Percentiles rank a stretch among this genome's conserved stretches.
Conservation (phyloP, 2,329 filamentous ascomycete genomes). For the Sclerotinia spermophila region DNA sequence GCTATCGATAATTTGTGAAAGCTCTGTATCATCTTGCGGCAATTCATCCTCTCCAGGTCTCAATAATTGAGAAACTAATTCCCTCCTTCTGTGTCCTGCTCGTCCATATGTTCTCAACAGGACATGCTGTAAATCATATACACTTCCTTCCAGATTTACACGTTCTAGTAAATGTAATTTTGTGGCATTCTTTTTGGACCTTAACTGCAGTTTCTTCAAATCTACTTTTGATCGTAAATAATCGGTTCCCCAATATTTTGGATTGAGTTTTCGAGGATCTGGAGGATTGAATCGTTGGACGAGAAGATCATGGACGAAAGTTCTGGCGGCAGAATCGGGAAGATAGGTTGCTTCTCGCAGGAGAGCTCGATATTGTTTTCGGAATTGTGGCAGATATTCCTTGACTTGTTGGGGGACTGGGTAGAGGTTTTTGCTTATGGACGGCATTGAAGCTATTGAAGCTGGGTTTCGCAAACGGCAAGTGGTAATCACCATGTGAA, state of each 20-base stretch:
- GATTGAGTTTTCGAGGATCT: constrained; percentile 4
- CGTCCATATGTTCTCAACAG: constrained; percentile 52
- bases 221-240: constrained; percentile 3
- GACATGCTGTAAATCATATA: constrained; percentile 46
- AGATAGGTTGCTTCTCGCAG: constrained; percentile 61
- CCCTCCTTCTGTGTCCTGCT: constrained; percentile 48
- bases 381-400: constrained; percentile 6
- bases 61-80: constrained; percentile 45
- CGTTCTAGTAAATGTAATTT: constrained; percentile 42
- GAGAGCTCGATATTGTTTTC: constrained; percentile 54
- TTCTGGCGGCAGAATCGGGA: constrained; percentile 47
- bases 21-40: constrained; percentile 41
- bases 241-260: constrained; percentile 9
- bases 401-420: not conserved
- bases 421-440: not conserved
- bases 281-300: constrained; percentile 44
- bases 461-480: not conserved
- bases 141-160: constrained; percentile 50
- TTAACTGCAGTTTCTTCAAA: not conserved
- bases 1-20: constrained; percentile 38
- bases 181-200: constrained; percentile 40
- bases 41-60: constrained; percentile 33
- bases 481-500: not conserved
- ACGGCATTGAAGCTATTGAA: not conserved
- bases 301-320: constrained; percentile 44